A percentile compares a stretch with the other conserved stretches of the same genome.
Conservation (phyloP, 225 moss, liverwort and hornwort genomes). For the Thuidium tamariscinum region DNA sequence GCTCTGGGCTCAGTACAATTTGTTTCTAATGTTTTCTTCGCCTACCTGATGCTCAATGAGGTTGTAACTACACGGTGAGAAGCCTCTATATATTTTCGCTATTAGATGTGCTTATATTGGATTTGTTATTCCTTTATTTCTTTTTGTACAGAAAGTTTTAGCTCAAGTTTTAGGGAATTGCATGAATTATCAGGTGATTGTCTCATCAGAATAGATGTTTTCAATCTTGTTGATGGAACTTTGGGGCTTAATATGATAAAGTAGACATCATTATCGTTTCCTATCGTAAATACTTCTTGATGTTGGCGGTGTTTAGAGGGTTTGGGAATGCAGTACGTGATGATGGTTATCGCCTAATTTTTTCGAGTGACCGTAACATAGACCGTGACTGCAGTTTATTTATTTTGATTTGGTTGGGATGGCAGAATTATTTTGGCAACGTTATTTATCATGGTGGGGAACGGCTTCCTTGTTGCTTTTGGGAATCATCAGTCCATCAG, state of each 20-base stretch:
- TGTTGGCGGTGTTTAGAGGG: background rate
- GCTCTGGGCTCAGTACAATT: slow-evolving; percentile 99
- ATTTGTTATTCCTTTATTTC: background rate
- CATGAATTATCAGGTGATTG: background rate
- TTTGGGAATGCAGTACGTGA: background rate
- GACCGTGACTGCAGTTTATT: background rate
- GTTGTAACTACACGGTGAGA: slow-evolving; percentile 74
- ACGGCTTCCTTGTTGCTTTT: slow-evolving; percentile 88
- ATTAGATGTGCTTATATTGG: background rate
- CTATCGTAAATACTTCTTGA: background rate
- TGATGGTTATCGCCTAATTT: background rate
- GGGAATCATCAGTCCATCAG: slow-evolving; percentile 98
- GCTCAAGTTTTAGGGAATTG: background rate
- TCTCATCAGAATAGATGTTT: background rate
- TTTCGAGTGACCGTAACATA: background rate
- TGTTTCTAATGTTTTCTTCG: slow-evolving; percentile 96
- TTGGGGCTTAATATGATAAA: background rate
- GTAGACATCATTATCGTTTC: background rate
- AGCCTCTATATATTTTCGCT: background rate
- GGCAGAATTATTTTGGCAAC: slow-evolving; percentile 85
- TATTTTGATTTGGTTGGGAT: background rate
- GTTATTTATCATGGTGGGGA: slow-evolving; percentile 83
- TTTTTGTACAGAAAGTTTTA: background rate
- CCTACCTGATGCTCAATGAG: slow-evolving; percentile 88
- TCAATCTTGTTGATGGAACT: background rate